Conservation (phyloP, 305 asterid species). For the Fraxinus sp. region DNA sequence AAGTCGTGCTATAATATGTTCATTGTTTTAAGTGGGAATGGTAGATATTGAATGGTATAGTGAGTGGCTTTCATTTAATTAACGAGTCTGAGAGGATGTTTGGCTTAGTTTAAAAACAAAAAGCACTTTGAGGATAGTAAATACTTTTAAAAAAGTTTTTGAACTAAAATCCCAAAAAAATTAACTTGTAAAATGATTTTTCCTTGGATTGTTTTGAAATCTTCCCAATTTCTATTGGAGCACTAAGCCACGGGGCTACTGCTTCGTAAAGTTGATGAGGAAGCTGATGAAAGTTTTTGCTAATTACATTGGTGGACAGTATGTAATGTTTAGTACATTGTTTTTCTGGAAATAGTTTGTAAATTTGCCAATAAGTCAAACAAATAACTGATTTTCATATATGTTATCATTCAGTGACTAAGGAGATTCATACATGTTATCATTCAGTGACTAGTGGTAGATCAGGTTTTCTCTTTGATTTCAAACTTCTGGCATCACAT, state of each 20-base stretch:
- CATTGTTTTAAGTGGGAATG: not conserved
- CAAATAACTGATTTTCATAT: not conserved
- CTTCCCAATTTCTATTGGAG: not conserved
- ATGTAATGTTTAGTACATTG: not conserved
- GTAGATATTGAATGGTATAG: not conserved
- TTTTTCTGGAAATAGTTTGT: not conserved
- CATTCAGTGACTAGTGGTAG: not conserved
- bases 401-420: not conserved
- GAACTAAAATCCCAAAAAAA: not conserved
- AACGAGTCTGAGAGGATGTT: not conserved
- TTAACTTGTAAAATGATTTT: not conserved
- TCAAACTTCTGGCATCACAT: not conserved
- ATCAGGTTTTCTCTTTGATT: not conserved
- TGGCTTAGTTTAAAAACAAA: not conserved
- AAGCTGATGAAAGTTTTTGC: not conserved
- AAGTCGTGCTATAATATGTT: not conserved
- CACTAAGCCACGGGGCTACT: not conserved
- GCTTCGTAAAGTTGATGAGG: not conserved
- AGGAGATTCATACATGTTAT: not conserved
- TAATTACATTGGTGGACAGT: not conserved
- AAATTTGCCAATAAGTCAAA: not conserved
- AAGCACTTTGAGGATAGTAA: not conserved
- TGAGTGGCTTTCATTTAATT: not conserved
- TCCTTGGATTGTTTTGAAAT: not conserved
- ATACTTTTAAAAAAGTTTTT: not conserved